Percentiles rank a stretch among this genome's conserved stretches.
These are phyloP conservation scores for Aeschynomene evenia DNA, from an alignment of 306 rosid genomes.

Conservation along the genomic window DNA sequence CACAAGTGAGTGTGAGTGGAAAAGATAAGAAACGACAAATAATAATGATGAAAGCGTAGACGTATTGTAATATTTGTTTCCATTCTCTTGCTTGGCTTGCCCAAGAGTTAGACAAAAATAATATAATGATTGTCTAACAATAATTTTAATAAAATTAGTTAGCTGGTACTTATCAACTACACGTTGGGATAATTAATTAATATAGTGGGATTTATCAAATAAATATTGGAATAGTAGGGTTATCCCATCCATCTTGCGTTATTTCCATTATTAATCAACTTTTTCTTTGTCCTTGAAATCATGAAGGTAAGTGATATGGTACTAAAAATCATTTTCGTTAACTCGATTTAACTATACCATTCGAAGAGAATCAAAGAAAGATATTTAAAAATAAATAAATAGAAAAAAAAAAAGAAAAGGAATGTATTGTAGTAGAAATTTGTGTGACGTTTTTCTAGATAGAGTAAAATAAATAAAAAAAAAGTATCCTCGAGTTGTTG, in stretches of 20 bases:
- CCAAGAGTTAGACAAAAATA: background rate
- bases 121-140: background rate
- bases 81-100: background rate
- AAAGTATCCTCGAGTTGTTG: background rate
- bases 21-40: background rate
- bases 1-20: background rate
- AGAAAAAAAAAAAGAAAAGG: no score
- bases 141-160: background rate
- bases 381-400: no score
- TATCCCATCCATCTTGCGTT: background rate
- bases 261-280: no score
- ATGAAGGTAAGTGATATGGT: background rate
- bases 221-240: background rate
- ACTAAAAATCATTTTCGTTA: background rate
- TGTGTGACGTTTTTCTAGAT: background rate
- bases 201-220: no score
- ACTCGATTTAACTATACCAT: no score
- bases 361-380: background rate
- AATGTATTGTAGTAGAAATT: background rate
- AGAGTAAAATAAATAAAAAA: no score
- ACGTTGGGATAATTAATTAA: no score
- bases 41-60: background rate
- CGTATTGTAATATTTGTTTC: background rate
- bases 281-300: background rate
- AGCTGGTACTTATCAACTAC: background rate